A percentile compares a stretch with the other conserved stretches of the same genome.
Evolutionary conservation across 2,329 filamentous ascomycete species (phyloP).

Genomic region (Periconia sp.): DNA sequence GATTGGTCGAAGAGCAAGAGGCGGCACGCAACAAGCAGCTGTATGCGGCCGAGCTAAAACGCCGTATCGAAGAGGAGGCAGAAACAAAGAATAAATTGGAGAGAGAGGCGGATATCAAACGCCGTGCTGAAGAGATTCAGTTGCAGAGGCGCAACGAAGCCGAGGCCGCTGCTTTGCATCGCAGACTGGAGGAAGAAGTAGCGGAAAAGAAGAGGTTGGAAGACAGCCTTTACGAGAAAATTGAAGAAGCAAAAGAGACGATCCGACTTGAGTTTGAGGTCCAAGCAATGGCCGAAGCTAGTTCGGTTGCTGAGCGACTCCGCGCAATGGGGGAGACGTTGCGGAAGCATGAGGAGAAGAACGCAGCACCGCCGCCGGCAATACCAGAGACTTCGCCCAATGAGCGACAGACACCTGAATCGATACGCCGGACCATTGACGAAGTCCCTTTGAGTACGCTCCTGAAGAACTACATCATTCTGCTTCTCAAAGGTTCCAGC

Average conservation of each 20-base stretch:
- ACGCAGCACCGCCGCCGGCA: neutral
- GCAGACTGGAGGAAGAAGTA: constrained; percentile 30
- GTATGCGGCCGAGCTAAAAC: constrained; percentile 34
- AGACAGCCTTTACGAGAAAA: constrained; percentile 26
- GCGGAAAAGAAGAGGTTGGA: constrained; percentile 30
- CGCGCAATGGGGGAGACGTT: constrained; percentile 31
- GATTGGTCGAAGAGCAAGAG: constrained; percentile 47
- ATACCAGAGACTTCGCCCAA: constrained; percentile 1
- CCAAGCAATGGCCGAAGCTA: constrained; percentile 29
- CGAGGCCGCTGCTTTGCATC: constrained; percentile 26
- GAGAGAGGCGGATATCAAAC: constrained; percentile 27
- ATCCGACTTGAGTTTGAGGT: constrained; percentile 35
- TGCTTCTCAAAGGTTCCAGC: constrained; percentile 55
- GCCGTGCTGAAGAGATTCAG: constrained; percentile 27
- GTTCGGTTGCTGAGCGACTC: constrained; percentile 31
- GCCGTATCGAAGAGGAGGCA: constrained; percentile 36
- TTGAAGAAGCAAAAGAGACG: constrained; percentile 36
- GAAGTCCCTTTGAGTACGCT: constrained; percentile 57
- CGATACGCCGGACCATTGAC: constrained; percentile 10
- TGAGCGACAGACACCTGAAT: constrained; percentile 10
- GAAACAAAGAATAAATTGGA: constrained; percentile 27
- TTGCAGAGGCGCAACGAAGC: constrained; percentile 29
- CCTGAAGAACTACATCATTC: constrained; percentile 55
- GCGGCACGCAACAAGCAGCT: constrained; percentile 29
- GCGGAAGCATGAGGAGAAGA: constrained; percentile 17